A percentile compares a stretch with the other conserved stretches of the same genome.
Evolutionary conservation across 2,329 filamentous ascomycete species (phyloP).

Genomic region (Exserohilum turcica): DNA sequence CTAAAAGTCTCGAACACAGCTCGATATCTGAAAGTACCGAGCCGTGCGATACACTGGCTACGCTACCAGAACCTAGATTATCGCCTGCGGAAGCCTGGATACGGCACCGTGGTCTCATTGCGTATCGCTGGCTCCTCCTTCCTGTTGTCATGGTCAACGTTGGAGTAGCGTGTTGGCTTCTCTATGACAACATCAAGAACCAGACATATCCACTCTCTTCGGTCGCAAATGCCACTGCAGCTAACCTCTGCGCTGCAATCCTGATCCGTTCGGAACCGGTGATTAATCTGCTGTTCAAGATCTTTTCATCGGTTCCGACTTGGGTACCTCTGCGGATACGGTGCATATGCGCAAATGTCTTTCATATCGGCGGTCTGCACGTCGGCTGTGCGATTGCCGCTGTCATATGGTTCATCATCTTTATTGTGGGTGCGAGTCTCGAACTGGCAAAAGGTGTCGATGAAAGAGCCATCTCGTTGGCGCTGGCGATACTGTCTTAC

Average conservation of each 20-base stretch:
- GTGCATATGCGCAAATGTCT: slow-evolving; percentile 41
- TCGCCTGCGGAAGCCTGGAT: slow-evolving; percentile 39
- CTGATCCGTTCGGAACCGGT: slow-evolving; percentile 46
- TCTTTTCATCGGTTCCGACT: slow-evolving; percentile 43
- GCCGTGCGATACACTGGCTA: slow-evolving; percentile 23
- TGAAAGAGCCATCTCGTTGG: slow-evolving; percentile 24
- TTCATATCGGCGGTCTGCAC: slow-evolving; percentile 47
- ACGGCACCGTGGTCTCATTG: slow-evolving; percentile 39
- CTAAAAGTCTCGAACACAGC: slow-evolving; percentile 18
- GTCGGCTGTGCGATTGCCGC: slow-evolving; percentile 45
- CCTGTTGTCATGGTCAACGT: slow-evolving; percentile 37
- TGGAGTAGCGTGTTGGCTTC: slow-evolving; percentile 33
- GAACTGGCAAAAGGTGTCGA: slow-evolving; percentile 35
- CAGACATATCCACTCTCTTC: slow-evolving; percentile 31
- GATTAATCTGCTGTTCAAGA: slow-evolving; percentile 44
- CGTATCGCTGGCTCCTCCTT: slow-evolving; percentile 41
- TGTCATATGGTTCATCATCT: slow-evolving; percentile 52
- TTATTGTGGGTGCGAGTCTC: slow-evolving; percentile 46
- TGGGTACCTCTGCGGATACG: slow-evolving; percentile 40
- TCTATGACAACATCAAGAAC: slow-evolving; percentile 27
- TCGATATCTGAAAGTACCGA: slow-evolving; percentile 13
- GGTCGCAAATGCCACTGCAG: slow-evolving; percentile 46
- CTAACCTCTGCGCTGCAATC: slow-evolving; percentile 44
- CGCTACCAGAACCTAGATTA: slow-evolving; percentile 33
- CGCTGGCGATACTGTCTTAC: slow-evolving; percentile 38